These are phyloP conservation scores for Aspergillus cejpii DNA, from an alignment of 2,329 filamentous ascomycete genomes.

Conservation along the genomic window DNA sequence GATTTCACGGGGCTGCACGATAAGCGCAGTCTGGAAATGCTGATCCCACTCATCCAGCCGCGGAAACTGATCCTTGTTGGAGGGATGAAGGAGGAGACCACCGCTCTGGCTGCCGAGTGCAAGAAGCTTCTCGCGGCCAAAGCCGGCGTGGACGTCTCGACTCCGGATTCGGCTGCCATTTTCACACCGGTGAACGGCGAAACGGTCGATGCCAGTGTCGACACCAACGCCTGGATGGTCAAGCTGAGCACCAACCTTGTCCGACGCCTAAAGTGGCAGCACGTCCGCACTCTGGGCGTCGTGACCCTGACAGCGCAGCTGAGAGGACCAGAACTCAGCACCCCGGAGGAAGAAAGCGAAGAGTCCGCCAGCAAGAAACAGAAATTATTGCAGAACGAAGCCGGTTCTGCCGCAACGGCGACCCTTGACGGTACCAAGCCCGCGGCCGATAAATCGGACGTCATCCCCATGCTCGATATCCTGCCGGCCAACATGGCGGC, in stretches of 20 bases:
- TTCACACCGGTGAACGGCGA: slow-evolving; percentile 73
- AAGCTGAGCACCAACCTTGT: slow-evolving; percentile 80
- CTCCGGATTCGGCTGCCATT: slow-evolving; percentile 59
- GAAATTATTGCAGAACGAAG: slow-evolving; percentile 45
- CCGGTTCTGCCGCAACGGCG: slow-evolving; percentile 25
- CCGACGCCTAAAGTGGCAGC: slow-evolving; percentile 88
- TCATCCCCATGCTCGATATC: slow-evolving; percentile 52
- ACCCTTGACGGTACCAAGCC: slow-evolving; percentile 18
- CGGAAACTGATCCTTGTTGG: slow-evolving; percentile 90
- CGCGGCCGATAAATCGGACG: slow-evolving; percentile 28
- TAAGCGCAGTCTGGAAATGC: slow-evolving; percentile 85
- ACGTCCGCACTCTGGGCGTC: slow-evolving; percentile 79
- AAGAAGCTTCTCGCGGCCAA: slow-evolving; percentile 55
- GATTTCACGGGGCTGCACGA: slow-evolving; percentile 92
- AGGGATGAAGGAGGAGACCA: slow-evolving; percentile 71
- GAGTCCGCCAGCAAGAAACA: slow-evolving; percentile 47
- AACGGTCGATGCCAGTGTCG: slow-evolving; percentile 81
- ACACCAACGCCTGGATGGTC: slow-evolving; percentile 95
- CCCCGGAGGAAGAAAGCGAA: slow-evolving; percentile 33
- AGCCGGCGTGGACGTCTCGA: slow-evolving; percentile 27
- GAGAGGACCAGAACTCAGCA: slow-evolving; percentile 42
- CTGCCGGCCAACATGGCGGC: slow-evolving; percentile 58
- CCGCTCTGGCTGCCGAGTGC: slow-evolving; percentile 71
- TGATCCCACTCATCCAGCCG: slow-evolving; percentile 88
- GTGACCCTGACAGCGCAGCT: slow-evolving; percentile 81